Conservation (phyloP, 257 asterid species). For the Fraxinus americana region DNA sequence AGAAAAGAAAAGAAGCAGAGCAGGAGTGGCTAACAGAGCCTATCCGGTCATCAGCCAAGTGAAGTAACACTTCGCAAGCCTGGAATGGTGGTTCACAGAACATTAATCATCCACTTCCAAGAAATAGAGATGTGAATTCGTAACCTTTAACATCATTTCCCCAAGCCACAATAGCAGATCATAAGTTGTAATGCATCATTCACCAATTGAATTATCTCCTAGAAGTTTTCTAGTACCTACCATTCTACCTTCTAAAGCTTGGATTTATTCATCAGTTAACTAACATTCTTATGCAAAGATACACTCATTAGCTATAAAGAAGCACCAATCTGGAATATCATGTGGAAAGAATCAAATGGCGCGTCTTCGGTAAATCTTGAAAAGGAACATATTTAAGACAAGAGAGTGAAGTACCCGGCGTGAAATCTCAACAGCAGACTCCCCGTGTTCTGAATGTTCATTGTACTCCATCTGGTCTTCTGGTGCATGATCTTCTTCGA, state of each 20-base stretch:
- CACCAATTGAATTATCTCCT: background rate
- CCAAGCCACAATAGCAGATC: slow-evolving; percentile 14
- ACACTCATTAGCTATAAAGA: slow-evolving; percentile 7
- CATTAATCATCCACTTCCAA: slow-evolving; percentile 11
- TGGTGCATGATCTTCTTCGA: slow-evolving; percentile 60
- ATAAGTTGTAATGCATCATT: slow-evolving; percentile 7
- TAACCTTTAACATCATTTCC: background rate
- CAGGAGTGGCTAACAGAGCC: background rate
- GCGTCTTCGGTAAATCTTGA: slow-evolving; percentile 11
- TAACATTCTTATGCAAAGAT: background rate
- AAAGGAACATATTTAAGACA: slow-evolving; percentile 11
- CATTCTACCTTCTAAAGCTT: background rate
- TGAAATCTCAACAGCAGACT: slow-evolving; percentile 53
- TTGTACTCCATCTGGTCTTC: slow-evolving; percentile 48
- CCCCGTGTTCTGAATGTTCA: slow-evolving; percentile 57
- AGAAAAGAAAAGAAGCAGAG: background rate
- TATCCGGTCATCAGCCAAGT: slow-evolving; percentile 14
- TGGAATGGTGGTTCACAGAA: background rate
- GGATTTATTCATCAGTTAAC: background rate
- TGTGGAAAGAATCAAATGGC: slow-evolving; percentile 12
- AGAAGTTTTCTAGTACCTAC: background rate
- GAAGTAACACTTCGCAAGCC: background rate
- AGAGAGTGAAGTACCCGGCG: slow-evolving; percentile 62
- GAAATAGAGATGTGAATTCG: background rate
- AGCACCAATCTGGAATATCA: slow-evolving; percentile 13